Evolutionary conservation across 257 asterid genomes (phyloP).

Genomic region (Lantana camara): DNA sequence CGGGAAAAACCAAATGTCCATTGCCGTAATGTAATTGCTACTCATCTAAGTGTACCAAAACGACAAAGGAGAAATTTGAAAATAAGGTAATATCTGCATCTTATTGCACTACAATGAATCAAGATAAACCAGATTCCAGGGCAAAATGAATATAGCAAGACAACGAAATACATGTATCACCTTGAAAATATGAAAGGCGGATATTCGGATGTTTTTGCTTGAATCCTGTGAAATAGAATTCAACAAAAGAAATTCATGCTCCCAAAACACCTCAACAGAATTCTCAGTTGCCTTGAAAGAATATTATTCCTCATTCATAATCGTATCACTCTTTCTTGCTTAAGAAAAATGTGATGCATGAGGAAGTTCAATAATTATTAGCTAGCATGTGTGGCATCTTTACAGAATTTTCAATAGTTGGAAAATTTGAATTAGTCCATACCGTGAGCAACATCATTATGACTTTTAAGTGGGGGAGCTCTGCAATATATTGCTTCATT

Average conservation of each 20-base stretch:
- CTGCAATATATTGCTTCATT: conserved; percentile 90
- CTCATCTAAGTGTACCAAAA: too few relatives aligned
- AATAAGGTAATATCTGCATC: too few relatives aligned
- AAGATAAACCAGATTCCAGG: too few relatives aligned
- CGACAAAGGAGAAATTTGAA: too few relatives aligned
- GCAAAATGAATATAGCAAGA: too few relatives aligned
- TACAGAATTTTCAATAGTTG: background rate
- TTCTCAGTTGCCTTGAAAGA: background rate
- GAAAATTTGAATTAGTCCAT: conserved; percentile 24
- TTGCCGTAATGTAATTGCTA: conserved; percentile 3
- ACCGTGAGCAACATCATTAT: conserved; percentile 96
- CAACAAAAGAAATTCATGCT: conserved; percentile 15
- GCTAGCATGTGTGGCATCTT: conserved; percentile 11
- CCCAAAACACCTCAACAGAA: conserved; percentile 2
- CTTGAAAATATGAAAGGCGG: conserved; percentile 98
- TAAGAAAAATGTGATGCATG: conserved; percentile 13
- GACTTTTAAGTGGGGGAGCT: conserved; percentile 82
- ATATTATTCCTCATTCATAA: conserved; percentile 14
- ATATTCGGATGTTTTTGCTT: conserved; percentile 91
- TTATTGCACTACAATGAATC: too few relatives aligned
- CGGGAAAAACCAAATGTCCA: conserved; percentile 15
- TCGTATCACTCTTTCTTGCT: background rate
- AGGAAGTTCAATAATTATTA: conserved; percentile 18
- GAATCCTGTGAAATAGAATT: conserved; percentile 65
- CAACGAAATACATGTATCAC: conserved; percentile 33